Evolutionary conservation across 257 asterid genomes (phyloP).

Genomic region (Asclepias syriaca): DNA sequence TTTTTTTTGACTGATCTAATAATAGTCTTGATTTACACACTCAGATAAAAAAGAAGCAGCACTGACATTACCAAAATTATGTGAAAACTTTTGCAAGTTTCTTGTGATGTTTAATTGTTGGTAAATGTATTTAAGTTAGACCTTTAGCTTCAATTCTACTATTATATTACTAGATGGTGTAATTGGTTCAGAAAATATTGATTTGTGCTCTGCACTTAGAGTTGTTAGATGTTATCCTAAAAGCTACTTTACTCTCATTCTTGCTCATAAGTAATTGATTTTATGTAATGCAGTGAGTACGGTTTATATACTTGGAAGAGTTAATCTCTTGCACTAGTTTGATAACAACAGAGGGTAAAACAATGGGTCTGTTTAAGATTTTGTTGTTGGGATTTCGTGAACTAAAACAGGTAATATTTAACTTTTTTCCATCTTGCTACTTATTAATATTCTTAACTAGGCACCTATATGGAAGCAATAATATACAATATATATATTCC

Average conservation of each 20-base stretch:
- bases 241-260: neutral
- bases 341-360: constrained; percentile 3
- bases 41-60: neutral
- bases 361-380: constrained; percentile 37
- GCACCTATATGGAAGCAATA: neutral
- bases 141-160: neutral
- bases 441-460: neutral
- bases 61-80: neutral
- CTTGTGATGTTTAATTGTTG: neutral
- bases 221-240: neutral
- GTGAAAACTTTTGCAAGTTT: neutral
- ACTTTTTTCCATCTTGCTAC: neutral
- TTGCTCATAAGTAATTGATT: neutral
- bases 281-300: neutral
- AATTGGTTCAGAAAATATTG: neutral
- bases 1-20: neutral
- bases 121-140: neutral
- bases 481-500: neutral
- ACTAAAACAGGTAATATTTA: constrained; percentile 34
- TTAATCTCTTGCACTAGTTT: neutral
- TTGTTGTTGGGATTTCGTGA: constrained; percentile 50
- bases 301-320: neutral
- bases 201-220: neutral
- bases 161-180: neutral
- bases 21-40: neutral